Conservation (phyloP, 2,329 filamentous ascomycete genomes). For the Torrubiellomyces zombiae region DNA sequence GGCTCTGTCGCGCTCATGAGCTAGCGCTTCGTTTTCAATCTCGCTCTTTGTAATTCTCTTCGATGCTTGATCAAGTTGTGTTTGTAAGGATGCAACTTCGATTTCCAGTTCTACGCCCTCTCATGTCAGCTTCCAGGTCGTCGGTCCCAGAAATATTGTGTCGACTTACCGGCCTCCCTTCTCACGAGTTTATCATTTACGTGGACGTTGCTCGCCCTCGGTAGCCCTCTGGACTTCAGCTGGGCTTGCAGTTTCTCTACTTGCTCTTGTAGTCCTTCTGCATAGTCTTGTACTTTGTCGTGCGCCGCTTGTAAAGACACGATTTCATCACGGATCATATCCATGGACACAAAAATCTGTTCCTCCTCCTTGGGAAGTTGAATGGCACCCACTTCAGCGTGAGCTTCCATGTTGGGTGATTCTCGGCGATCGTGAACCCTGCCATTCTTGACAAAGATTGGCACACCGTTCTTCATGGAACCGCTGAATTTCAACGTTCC, state of each 20-base stretch:
- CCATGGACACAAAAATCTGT: constrained; percentile 42
- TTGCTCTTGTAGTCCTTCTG: constrained; percentile 33
- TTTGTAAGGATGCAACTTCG: constrained; percentile 41
- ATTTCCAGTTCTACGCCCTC: constrained; percentile 34
- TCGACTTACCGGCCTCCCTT: constrained; percentile 39
- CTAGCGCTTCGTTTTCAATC: constrained; percentile 44
- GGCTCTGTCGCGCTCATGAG: constrained; percentile 48
- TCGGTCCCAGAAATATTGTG: constrained; percentile 1
- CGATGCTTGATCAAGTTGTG: constrained; percentile 44
- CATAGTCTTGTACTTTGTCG: constrained; percentile 36
- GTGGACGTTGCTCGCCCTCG: no score
- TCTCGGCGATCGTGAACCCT: constrained; percentile 27
- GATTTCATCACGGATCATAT: constrained; percentile 44
- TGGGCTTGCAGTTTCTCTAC: constrained; percentile 32
- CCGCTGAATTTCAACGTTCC: constrained; percentile 35
- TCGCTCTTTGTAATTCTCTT: constrained; percentile 45
- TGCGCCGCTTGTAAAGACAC: constrained; percentile 38
- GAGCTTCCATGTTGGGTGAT: constrained; percentile 16
- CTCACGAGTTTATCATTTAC: constrained; percentile 25
- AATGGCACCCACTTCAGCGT: constrained; percentile 33
- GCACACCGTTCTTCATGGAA: constrained; percentile 34
- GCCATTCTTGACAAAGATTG: constrained; percentile 37
- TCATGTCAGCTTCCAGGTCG: constrained; percentile 5
- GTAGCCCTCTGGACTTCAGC: no score
- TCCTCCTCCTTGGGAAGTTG: constrained; percentile 36